Evolutionary conservation across 2,329 filamentous ascomycete genomes (phyloP).

Genomic region (Talaromyces piceae): DNA sequence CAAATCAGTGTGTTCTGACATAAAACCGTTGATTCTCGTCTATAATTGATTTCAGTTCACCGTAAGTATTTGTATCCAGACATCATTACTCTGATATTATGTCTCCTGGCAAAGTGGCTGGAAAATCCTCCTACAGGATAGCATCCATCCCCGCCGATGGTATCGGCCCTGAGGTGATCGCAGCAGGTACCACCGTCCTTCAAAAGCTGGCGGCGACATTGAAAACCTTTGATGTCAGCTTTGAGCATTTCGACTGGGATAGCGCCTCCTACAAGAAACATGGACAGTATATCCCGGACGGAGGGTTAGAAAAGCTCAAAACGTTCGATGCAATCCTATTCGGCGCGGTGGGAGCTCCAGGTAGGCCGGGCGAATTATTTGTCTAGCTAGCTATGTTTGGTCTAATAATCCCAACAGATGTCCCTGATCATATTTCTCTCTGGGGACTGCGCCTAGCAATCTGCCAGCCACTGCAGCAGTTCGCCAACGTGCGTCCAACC

Average conservation of each 20-base stretch:
- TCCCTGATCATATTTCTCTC: slow-evolving; percentile 9
- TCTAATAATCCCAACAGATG: slow-evolving; percentile 6
- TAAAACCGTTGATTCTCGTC: too few relatives aligned
- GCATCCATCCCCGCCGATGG: slow-evolving; percentile 63
- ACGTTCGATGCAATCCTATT: slow-evolving; percentile 52
- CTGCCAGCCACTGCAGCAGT: slow-evolving; percentile 49
- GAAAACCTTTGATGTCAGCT: slow-evolving; percentile 23
- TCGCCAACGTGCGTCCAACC: slow-evolving; percentile 50
- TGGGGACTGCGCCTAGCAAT: slow-evolving; percentile 48
- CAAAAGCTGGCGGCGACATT: slow-evolving; percentile 31
- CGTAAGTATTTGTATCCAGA: neutral
- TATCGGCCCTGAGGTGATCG: slow-evolving; percentile 61
- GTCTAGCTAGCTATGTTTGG: too few relatives aligned
- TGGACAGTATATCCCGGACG: slow-evolving; percentile 47
- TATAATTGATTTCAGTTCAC: too few relatives aligned
- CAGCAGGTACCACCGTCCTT: slow-evolving; percentile 56
- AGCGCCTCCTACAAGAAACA: slow-evolving; percentile 43
- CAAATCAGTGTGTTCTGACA: neutral
- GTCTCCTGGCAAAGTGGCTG: neutral
- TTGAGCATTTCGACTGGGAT: slow-evolving; percentile 35
- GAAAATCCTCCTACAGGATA: slow-evolving; percentile 38
- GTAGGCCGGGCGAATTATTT: slow-evolving; percentile 22
- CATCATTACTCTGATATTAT: neutral
- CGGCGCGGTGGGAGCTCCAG: slow-evolving; percentile 52
- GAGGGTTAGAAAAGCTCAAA: slow-evolving; percentile 44